These are phyloP conservation scores for Exophiala spinifera DNA, from an alignment of 2,329 filamentous ascomycete species.

Conservation along the genomic window DNA sequence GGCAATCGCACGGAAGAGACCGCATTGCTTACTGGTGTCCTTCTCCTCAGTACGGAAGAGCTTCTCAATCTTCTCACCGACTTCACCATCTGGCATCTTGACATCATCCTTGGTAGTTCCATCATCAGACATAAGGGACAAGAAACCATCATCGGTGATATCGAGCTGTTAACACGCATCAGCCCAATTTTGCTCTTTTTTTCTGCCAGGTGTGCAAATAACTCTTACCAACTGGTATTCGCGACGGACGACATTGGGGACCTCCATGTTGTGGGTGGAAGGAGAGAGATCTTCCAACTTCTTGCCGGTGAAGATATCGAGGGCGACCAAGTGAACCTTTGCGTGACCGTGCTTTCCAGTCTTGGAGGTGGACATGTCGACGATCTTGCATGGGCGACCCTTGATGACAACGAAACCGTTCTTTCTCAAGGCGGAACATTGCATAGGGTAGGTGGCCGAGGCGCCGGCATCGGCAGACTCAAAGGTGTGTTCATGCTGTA, in stretches of 20 bases:
- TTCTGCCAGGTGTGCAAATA: not conserved
- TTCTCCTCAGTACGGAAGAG: conserved; percentile 81
- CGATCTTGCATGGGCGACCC: conserved; percentile 98
- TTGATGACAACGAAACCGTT: conserved; percentile 98
- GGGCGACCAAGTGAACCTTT: conserved; percentile 97
- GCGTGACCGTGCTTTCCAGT: conserved; percentile 99
- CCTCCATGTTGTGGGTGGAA: conserved; percentile 84
- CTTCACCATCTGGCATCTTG: conserved; percentile 82
- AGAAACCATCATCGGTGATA: conserved; percentile 89
- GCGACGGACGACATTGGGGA: conserved; percentile 84
- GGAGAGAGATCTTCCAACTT: conserved; percentile 99
- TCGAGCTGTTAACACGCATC: conserved; percentile 65
- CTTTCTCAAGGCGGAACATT: conserved; percentile 99
- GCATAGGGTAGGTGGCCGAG: conserved; percentile 91
- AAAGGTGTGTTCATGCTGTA: conserved; percentile 73
- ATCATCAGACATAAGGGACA: conserved; percentile 86
- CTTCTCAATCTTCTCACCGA: conserved; percentile 80
- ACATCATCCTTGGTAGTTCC: conserved; percentile 93
- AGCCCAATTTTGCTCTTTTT: not conserved
- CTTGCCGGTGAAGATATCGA: conserved; percentile 99
- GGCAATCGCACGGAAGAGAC: not conserved
- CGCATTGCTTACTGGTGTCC: conserved; percentile 73
- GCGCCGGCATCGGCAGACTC: conserved; percentile 95
- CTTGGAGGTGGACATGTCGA: conserved; percentile 99
- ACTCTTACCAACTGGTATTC: conserved; percentile 90